Base-by-base conservation (phyloP, 352 stramenopile genomes). In the Phytopythium litorale region DNA sequence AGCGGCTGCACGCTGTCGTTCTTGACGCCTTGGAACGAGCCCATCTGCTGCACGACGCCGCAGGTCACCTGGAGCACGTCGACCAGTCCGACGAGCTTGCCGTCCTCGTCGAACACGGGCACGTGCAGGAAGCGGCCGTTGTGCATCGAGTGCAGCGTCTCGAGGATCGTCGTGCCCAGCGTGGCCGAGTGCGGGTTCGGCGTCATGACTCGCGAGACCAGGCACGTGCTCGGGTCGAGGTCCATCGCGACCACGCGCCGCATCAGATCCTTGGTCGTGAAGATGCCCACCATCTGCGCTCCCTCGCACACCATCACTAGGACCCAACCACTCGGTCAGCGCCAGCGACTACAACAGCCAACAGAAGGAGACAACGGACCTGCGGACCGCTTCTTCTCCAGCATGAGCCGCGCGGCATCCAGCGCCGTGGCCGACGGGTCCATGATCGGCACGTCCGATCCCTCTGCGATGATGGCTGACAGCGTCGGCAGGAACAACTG, bases 181-280 rank as follows among this genome's bases (percentile, higher is more conserved):
- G 76, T 88, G 13, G 97, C 96, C 21, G 83, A 92, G 65, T 98
- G 96, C 30, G 97, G 97, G 43, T 98, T 95, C 9, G 76, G 67
- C 7, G 97, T 99, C 97, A 99, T 99, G 6, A 99, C 92, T 19
- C 74, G 75, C 5, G 75, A 87, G 35, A 99, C 82, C 38, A 78
- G 56, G 62, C 89, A 98, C 21, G 71, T 70, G 30, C 76, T 77
- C 21, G 97, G 88, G 38, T 94, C 79, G 2, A 98, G 60, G 15
- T 94, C 90, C 51, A 94, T 81, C 0, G 94, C 89, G 33, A 99
- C 83, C 19, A 98, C 96, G 52, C 97, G 84, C 30, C 85, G 95
- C 93, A 99, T 97, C 71, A 99, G 81, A 73, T 99, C 97, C 67
- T 99, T 99, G 30, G 97, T 96, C 18, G 96, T 98, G 64, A 99